Evolutionary conservation across 768 basidiomycete species (phyloP).

Genomic region (Mycena galericulata): DNA sequence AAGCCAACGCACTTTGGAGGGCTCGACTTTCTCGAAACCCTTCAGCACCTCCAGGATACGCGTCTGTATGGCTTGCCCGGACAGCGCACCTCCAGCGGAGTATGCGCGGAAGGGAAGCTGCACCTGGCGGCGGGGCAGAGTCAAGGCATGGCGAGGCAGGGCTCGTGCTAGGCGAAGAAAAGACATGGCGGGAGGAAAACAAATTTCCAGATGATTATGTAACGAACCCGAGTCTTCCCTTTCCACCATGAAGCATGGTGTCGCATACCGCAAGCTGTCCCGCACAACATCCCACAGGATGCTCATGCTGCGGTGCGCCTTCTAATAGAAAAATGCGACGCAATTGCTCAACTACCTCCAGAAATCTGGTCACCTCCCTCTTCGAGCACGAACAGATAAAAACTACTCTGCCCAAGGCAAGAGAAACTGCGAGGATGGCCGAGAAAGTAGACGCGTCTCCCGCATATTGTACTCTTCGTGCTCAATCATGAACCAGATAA

Average conservation of each 20-base stretch:
- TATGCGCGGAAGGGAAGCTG: slow-evolving; percentile 64
- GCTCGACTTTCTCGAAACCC: slow-evolving; percentile 90
- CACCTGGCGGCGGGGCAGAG: slow-evolving; percentile 56
- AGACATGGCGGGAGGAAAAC: slow-evolving; percentile 57
- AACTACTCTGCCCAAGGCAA: slow-evolving; percentile 95
- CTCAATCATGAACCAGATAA: slow-evolving; percentile 65
- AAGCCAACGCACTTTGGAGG: slow-evolving; percentile 65
- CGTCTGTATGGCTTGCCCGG: slow-evolving; percentile 74
- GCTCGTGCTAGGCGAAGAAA: slow-evolving; percentile 65
- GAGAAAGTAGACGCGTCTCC: slow-evolving; percentile 71
- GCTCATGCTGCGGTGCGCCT: slow-evolving; percentile 88
- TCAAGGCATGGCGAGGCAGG: slow-evolving; percentile 40
- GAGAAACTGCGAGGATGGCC: slow-evolving; percentile 89
- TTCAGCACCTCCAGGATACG: slow-evolving; percentile 88
- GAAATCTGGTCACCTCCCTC: slow-evolving; percentile 94
- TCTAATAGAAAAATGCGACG: neutral
- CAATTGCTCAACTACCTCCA: slow-evolving; percentile 46
- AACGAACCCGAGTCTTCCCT: slow-evolving; percentile 24
- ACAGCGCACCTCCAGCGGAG: slow-evolving; percentile 75
- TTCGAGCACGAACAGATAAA: slow-evolving; percentile 96
- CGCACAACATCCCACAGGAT: slow-evolving; percentile 92
- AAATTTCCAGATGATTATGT: slow-evolving; percentile 16
- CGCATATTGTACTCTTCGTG: slow-evolving; percentile 36
- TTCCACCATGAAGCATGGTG: slow-evolving; percentile 88
- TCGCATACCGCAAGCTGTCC: slow-evolving; percentile 92